Evolutionary conservation across 352 stramenopile species (phyloP), one percentile per base, ranked within the genome.

Genomic region (Globisporangium sylvaticum): DNA sequence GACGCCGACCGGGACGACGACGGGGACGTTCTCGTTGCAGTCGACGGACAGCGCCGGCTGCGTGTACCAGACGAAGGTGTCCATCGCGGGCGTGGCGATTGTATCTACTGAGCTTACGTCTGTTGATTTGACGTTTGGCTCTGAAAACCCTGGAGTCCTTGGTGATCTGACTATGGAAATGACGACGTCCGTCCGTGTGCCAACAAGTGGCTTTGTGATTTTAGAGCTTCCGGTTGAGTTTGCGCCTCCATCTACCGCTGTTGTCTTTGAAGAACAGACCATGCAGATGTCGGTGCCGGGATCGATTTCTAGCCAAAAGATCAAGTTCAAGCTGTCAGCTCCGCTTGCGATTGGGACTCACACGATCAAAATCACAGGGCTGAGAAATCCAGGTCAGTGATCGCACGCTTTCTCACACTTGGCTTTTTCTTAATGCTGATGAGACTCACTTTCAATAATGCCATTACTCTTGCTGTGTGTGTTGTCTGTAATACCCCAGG

Each of bases 21-120:
- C 78, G n/a, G 70, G 60, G 15, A 65, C 65, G 18, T 90, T 88
- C 62, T 29, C 56, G 3, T 4, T 90, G 54, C 58, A 39, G 48
- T 83, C 76, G 46, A 69, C 64, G 44, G 78, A 88, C 61, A 76
- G 67, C 57, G 67, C 63, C 1, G 57, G 44, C 1, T 54, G 57
- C 22, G 58, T 70, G 31, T 85, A 81, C 29, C 62, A 84, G 53
- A 57, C 66, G 15, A 58, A 56, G 22, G 32, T 29, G 4, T 32
- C n/a, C 4, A 74, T 88, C 34, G 62, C n/a, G n/a, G 67, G 44
- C 10, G 74, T 71, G 48, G 32, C 25, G 7, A 78, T 84, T 54
- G 27, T 34, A 15, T 79, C 68, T 10, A 74, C 71, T 0, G n/a
- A 20, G 3, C 37, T 90, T 0, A 2, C 2, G 0, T 55, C 29